Evolutionary conservation across 148 eudicot genomes (phyloP).

Genomic region (Linanthus parryae): DNA sequence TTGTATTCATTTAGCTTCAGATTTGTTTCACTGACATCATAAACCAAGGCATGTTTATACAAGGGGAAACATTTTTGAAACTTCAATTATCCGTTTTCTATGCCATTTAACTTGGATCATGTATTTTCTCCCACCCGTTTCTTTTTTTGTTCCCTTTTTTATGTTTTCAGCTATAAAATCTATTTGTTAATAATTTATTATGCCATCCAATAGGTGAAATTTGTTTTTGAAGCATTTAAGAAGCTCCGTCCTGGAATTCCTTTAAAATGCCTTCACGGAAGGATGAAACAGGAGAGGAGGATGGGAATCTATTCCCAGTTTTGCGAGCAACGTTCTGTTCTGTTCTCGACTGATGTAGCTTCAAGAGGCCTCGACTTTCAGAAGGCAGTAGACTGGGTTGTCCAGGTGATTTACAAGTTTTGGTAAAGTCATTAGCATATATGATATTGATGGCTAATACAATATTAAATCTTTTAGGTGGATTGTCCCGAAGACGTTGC

Average conservation of each 20-base stretch:
- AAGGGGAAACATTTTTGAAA: too few species aligned
- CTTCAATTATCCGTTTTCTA: too few species aligned
- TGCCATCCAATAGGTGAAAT: slow-evolving; percentile 50
- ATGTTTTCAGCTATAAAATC: neutral
- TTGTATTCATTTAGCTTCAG: too few species aligned
- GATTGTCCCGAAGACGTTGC: slow-evolving; percentile 89
- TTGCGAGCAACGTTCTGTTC: slow-evolving; percentile 60
- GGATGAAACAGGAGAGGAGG: slow-evolving; percentile 87
- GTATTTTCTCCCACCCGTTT: neutral
- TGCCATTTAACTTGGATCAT: too few species aligned
- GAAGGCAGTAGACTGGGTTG: slow-evolving; percentile 93
- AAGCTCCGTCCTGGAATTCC: slow-evolving; percentile 95
- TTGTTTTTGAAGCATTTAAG: slow-evolving; percentile 76
- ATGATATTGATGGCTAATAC: neutral
- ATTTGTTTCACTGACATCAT: too few species aligned
- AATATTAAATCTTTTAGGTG: slow-evolving; percentile 37
- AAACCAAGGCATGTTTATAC: too few species aligned
- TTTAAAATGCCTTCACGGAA: slow-evolving; percentile 82
- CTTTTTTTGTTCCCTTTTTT: slow-evolving; percentile 2
- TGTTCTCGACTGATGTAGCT: slow-evolving; percentile 84
- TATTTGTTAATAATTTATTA: neutral
- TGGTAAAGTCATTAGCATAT: neutral
- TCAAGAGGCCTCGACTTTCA: slow-evolving; percentile 93
- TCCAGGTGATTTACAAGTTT: slow-evolving; percentile 52
- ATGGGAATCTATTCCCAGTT: slow-evolving; percentile 70